Evolutionary conservation across 371 early-diverging fungal genomes (phyloP).

Genomic region (Furculomyces boomerangus): DNA sequence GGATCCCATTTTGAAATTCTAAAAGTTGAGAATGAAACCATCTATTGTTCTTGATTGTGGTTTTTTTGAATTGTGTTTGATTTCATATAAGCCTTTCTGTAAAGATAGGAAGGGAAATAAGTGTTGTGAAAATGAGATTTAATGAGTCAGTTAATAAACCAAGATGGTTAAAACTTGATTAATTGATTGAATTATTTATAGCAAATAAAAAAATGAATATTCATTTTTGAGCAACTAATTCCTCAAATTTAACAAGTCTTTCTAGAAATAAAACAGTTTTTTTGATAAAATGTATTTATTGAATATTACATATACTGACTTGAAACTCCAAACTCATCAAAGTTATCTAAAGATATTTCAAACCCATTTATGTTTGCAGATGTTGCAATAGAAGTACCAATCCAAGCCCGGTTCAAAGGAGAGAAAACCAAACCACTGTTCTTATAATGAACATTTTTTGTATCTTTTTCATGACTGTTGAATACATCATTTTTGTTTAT

Average conservation of each 20-base stretch:
- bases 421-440: conserved; percentile 6
- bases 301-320: too few species aligned
- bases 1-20: not conserved
- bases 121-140: too few species aligned
- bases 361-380: conserved; percentile 15
- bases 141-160: too few species aligned
- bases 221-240: too few species aligned
- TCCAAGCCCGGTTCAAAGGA: conserved; percentile 13
- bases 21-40: not conserved
- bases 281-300: too few species aligned
- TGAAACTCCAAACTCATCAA: not conserved
- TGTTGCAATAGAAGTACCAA: conserved; percentile 16
- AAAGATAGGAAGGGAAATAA: too few species aligned
- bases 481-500: not conserved
- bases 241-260: too few species aligned
- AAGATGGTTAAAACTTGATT: too few species aligned
- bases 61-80: not conserved
- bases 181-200: too few species aligned
- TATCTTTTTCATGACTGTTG: not conserved
- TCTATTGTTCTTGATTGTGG: not conserved
- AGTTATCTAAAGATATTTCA: conserved; percentile 10
- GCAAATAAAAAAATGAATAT: too few species aligned
- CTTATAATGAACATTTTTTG: not conserved
- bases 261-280: too few species aligned
- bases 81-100: too few species aligned